Base-by-base conservation (phyloP, 345 rosid species). In the Brassica juncea region DNA sequence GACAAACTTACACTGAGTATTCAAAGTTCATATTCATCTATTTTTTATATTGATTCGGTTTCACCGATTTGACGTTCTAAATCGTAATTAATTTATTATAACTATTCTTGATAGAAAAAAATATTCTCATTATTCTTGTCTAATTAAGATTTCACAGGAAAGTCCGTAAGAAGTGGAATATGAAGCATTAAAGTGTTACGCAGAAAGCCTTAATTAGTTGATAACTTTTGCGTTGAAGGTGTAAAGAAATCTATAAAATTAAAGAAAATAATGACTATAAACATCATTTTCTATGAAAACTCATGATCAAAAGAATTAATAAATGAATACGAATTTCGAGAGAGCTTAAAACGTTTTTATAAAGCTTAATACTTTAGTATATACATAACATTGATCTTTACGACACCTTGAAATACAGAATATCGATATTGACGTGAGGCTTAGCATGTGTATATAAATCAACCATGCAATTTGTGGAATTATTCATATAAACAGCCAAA, bases 401-500 rank as follows among this genome's bases (percentile, higher is more conserved):
- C 16, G 23, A 39, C 54, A 9, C 15, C 31, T 25, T 25, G 3
- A 30, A 70, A 54, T 30, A 52, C 27, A 69, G 30, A 1, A 49
- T 31, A 54, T 31, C 11, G 47, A 16, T 31, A 31, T 5, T 44
- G 19, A 54, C 34, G 47, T 44, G 71, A 25, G 71, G 61, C 27
- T 49, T 14, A 49, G 63, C 30, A 31, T 14, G 62, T 31, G 15
- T 70, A 54, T 70, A 70, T 70, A 70, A 70, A 30, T 9, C 16
- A 54, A 52, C 25, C 35, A n/a, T 9, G 23, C 63, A 15, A 12
- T 27, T 27, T n/a, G 37, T 68, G 11, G 5, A 70, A 31, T 70
- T 15, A 69, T 16, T 70, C 47, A 70, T 54, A 52, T 10, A 30
- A 52, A 54, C 73, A 70, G 30, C 60, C 59, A 9, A 71, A 16